Conservation (phyloP, 192 early-diverging fungal genomes). For the Entophlyctis luteolus region DNA sequence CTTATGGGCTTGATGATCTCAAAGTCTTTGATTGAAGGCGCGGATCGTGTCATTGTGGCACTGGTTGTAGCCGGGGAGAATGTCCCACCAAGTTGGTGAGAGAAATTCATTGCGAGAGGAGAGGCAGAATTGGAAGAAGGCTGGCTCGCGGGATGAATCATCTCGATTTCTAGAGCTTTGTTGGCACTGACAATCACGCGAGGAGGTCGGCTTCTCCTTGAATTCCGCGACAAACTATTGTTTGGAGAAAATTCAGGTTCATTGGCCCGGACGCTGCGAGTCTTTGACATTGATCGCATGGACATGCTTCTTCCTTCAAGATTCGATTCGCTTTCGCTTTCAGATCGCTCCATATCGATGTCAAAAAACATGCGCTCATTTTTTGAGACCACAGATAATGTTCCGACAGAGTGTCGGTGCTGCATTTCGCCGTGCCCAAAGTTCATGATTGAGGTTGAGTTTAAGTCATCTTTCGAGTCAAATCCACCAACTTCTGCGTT, state of each 20-base stretch:
- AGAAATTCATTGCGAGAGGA: conserved; percentile 18
- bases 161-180: conserved; percentile 44
- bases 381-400: not conserved
- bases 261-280: not conserved
- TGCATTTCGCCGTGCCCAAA: not conserved
- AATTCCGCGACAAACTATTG: not conserved
- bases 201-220: conserved; percentile 28
- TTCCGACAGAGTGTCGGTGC: conserved; percentile 1
- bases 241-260: conserved; percentile 4
- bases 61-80: not conserved
- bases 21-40: conserved; percentile 81
- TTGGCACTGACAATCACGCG: conserved; percentile 43
- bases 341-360: not conserved
- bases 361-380: conserved; percentile 2
- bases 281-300: conserved; percentile 11
- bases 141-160: conserved; percentile 23
- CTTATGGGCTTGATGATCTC: conserved; percentile 88
- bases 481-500: not conserved
- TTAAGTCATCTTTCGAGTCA: not conserved
- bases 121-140: conserved; percentile 13
- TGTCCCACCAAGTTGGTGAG: not conserved
- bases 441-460: not conserved
- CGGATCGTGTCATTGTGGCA: conserved; percentile 35
- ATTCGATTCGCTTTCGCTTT: conserved; percentile 12
- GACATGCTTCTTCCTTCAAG: conserved; percentile 11